A percentile compares a stretch with the other conserved stretches of the same genome.
phyloP scores from a whole-genome alignment of 345 rosid species.

The Carallia brachiata region DNA sequence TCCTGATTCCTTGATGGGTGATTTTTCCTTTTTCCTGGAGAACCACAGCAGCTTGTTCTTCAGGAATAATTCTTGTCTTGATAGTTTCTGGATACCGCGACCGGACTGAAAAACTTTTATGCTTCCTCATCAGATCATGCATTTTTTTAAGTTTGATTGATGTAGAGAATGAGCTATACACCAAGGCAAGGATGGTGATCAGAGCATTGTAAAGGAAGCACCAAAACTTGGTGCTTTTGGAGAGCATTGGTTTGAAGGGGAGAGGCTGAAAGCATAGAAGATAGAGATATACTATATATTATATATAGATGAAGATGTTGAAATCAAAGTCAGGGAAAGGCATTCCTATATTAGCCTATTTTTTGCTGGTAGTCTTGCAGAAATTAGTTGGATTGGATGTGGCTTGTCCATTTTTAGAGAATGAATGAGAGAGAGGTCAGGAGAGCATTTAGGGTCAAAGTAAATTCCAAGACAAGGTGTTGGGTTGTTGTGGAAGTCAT shows the following conservation, averaged over 20 bases:
- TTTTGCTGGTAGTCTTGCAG: conserved; percentile 19
- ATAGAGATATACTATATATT: conserved; percentile 36
- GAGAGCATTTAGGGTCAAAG: conserved; percentile 6
- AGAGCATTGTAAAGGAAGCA: conserved; percentile 66
- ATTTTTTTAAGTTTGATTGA: conserved; percentile 29
- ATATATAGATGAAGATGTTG: conserved; percentile 17
- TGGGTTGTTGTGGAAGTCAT: not conserved
- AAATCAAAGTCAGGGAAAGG: conserved; percentile 38
- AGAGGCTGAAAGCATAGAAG: conserved; percentile 49
- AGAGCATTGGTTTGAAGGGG: conserved; percentile 28
- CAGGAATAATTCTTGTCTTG: not conserved
- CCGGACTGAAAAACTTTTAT: conserved; percentile 11
- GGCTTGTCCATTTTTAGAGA: conserved; percentile 21
- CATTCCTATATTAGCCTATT: conserved; percentile 23
- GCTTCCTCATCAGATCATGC: conserved; percentile 28
- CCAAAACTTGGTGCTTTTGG: conserved; percentile 52
- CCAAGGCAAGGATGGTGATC: conserved; percentile 58
- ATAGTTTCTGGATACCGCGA: conserved; percentile 12
- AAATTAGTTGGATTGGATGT: conserved; percentile 20
- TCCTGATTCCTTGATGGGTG: not conserved
- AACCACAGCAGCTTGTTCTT: conserved; percentile 2
- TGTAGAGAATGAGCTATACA: conserved; percentile 50
- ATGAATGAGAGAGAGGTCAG: not conserved
- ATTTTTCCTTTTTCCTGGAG: not conserved
- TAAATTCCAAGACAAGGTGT: no score